phyloP scores from a whole-genome alignment of 495 filamentous ascomycete species.

The Patellaria atrata region DNA sequence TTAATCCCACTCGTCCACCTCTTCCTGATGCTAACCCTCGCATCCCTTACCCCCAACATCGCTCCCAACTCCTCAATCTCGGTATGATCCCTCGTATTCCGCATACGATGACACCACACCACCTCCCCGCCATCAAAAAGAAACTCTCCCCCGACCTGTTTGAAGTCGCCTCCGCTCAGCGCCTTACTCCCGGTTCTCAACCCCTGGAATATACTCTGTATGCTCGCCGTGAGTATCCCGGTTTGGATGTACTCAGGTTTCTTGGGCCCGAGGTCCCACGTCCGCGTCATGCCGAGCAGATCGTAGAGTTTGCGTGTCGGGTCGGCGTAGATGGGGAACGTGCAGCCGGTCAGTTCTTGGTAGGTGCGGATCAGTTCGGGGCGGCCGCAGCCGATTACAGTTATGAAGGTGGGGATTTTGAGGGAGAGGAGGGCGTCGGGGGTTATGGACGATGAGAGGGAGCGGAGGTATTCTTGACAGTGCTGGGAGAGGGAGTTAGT shows the following conservation, averaged over 20 bases:
- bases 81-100: slow-evolving; percentile 60
- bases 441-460: slow-evolving; percentile 45
- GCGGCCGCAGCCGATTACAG: slow-evolving; percentile 67
- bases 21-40: slow-evolving; percentile 11
- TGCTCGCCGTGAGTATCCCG: slow-evolving; percentile 30
- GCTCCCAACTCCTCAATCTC: slow-evolving; percentile 50
- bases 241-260: slow-evolving; percentile 52
- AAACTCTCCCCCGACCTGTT: slow-evolving; percentile 75
- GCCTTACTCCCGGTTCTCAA: slow-evolving; percentile 41
- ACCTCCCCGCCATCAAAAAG: slow-evolving; percentile 57
- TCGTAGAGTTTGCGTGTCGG: slow-evolving; percentile 55
- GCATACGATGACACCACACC: slow-evolving; percentile 77
- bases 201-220: slow-evolving; percentile 40
- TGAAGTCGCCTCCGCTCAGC: slow-evolving; percentile 50
- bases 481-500: slow-evolving; percentile 33
- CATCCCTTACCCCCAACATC: slow-evolving; percentile 43
- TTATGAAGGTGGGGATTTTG: slow-evolving; percentile 46
- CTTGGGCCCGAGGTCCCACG: slow-evolving; percentile 42
- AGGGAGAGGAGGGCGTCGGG: slow-evolving; percentile 39
- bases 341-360: slow-evolving; percentile 43
- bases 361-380: slow-evolving; percentile 60
- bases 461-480: slow-evolving; percentile 59
- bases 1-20: slow-evolving; percentile 17
- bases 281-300: slow-evolving; percentile 54
- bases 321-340: slow-evolving; percentile 74